Evolutionary conservation across 2,329 filamentous ascomycete genomes (phyloP).

Genomic region (Pseudogymnoascus sp.): DNA sequence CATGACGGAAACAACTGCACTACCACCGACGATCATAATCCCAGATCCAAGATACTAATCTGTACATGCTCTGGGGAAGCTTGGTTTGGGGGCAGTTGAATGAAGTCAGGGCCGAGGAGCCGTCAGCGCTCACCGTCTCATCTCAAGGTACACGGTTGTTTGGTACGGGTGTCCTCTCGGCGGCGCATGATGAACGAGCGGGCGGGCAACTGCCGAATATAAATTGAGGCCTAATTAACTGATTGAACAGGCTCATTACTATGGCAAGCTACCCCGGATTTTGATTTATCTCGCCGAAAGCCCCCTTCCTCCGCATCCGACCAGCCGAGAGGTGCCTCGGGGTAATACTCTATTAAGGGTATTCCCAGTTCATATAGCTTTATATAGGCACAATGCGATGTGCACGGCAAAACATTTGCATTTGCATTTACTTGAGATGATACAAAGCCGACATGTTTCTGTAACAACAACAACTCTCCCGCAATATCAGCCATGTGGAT

Average conservation of each 20-base stretch:
- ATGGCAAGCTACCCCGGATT: slow-evolving; percentile 1
- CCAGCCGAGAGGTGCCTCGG: neutral
- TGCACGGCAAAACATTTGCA: neutral
- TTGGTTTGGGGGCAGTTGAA: neutral
- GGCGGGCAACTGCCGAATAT: neutral
- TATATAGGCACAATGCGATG: slow-evolving; percentile 3
- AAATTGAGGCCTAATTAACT: slow-evolving; percentile 2
- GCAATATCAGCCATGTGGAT: neutral
- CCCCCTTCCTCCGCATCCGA: neutral
- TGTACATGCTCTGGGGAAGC: neutral
- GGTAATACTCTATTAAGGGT: neutral
- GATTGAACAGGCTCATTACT: neutral
- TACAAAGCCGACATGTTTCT: neutral
- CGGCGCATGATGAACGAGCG: neutral
- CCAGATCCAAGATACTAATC: neutral
- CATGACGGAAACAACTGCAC: neutral
- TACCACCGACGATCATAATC: slow-evolving; percentile 8
- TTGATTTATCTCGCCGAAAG: neutral
- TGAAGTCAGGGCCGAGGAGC: neutral
- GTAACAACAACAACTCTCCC: neutral
- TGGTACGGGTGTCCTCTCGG: neutral
- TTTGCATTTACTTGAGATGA: neutral
- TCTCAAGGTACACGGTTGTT: neutral
- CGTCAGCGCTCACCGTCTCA: neutral
- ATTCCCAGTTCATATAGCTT: neutral